Conservation (phyloP, 306 rosid species). For the Acacia acuminata region DNA sequence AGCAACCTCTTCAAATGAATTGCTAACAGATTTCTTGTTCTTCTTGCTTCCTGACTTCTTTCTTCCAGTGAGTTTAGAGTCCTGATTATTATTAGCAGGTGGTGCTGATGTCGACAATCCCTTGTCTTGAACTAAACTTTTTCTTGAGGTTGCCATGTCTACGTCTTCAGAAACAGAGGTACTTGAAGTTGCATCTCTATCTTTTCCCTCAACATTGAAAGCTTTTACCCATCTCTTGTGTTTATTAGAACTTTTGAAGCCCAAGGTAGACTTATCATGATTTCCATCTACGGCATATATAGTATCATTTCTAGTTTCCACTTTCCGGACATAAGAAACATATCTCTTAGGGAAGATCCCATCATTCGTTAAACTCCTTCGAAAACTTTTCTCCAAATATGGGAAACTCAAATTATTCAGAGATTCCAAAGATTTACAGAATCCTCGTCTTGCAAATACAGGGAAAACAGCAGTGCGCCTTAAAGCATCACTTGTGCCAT, state of each 20-base stretch:
- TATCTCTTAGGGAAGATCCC: conserved; percentile 48
- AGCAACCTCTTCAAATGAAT: conserved; percentile 33
- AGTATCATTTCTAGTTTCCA: conserved; percentile 26
- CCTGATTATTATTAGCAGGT: conserved; percentile 26
- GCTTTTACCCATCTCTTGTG: conserved; percentile 44
- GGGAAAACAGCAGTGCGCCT: conserved; percentile 14
- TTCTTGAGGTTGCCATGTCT: conserved; percentile 27
- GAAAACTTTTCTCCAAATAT: conserved; percentile 26
- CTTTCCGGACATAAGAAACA: conserved; percentile 40
- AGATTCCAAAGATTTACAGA: conserved; percentile 31
- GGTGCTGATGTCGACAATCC: conserved; percentile 21
- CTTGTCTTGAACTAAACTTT: conserved; percentile 32
- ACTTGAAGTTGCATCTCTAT: conserved; percentile 22
- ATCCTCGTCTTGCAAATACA: conserved; percentile 20
- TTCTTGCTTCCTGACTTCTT: conserved; percentile 51
- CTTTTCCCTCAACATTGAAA: conserved; percentile 36
- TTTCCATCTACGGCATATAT: conserved; percentile 18
- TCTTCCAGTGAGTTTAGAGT: conserved; percentile 38
- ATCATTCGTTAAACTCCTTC: conserved; percentile 30
- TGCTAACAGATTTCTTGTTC: conserved; percentile 34
- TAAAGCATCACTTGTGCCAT: conserved; percentile 29
- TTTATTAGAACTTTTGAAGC: conserved; percentile 16
- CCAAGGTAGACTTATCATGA: conserved; percentile 14
- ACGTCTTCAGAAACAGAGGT: conserved; percentile 36
- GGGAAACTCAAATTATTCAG: conserved; percentile 27